These are phyloP conservation scores for Annulohypoxylon nitens DNA, from an alignment of 495 filamentous ascomycete species.

Conservation along the genomic window DNA sequence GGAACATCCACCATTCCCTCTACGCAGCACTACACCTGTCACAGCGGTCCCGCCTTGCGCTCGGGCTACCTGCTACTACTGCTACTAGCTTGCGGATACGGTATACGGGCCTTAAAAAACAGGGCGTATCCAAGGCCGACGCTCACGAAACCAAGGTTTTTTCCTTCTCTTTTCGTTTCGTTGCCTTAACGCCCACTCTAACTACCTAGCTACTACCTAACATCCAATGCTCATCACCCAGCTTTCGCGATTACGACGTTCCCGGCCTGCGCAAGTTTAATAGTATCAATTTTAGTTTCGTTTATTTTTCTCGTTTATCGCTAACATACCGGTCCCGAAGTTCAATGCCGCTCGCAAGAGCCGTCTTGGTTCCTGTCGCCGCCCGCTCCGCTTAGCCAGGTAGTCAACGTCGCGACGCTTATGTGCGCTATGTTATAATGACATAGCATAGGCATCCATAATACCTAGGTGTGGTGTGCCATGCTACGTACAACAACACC, in stretches of 20 bases:
- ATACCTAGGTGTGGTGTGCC: too few species aligned
- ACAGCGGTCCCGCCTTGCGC: neutral
- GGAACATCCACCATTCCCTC: too few species aligned
- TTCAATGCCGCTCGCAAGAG: conserved; percentile 3
- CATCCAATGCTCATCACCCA: neutral
- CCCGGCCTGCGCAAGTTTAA: too few species aligned
- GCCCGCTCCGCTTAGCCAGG: neutral
- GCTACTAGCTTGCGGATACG: neutral
- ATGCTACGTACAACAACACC: neutral
- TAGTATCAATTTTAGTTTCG: too few species aligned
- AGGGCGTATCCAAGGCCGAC: conserved; percentile 1
- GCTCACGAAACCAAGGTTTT: conserved; percentile 1
- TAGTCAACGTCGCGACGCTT: neutral
- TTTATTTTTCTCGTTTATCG: too few species aligned
- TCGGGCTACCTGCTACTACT: neutral
- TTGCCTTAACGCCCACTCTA: neutral
- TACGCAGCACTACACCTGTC: neutral
- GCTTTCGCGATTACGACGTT: neutral
- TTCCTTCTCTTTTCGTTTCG: neutral
- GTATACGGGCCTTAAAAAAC: conserved; percentile 14
- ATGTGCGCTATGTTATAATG: neutral
- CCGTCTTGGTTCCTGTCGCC: too few species aligned
- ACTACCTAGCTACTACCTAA: neutral
- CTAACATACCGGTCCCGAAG: neutral
- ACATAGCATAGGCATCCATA: too few species aligned